Percentiles rank a stretch among this genome's conserved stretches.
phyloP scores from a whole-genome alignment of 2,329 filamentous ascomycete species.

The Zymoseptoria tritici region DNA sequence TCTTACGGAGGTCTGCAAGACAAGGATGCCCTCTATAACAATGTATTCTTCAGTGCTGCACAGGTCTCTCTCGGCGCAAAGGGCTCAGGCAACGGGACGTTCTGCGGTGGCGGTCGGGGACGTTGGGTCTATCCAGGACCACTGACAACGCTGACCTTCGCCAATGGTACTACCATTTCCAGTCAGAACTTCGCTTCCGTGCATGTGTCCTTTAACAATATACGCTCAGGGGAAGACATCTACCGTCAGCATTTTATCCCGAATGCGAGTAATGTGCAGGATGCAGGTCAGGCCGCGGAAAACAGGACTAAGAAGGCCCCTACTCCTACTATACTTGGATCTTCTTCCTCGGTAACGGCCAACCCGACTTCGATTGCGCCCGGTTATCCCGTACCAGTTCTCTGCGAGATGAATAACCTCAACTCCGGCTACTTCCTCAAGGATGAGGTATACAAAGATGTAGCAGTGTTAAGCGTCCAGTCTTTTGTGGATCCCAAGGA shows the following conservation, averaged over 20 bases:
- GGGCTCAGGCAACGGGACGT: slow-evolving; percentile 38
- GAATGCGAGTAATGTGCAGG: slow-evolving; percentile 1
- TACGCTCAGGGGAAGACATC: not conserved
- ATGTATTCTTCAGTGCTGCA: slow-evolving; percentile 36
- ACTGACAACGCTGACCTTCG: slow-evolving; percentile 38
- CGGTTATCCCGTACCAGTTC: not conserved
- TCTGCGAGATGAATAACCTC: slow-evolving; percentile 15
- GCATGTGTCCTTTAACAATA: slow-evolving; percentile 1
- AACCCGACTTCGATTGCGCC: no score
- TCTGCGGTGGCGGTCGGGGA: slow-evolving; percentile 38
- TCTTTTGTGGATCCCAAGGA: slow-evolving; percentile 37
- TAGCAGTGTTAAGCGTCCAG: slow-evolving; percentile 40
- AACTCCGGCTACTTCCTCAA: slow-evolving; percentile 41
- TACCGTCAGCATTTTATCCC: not conserved
- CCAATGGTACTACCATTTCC: slow-evolving; percentile 37
- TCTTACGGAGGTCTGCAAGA: slow-evolving; percentile 30
- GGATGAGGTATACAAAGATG: slow-evolving; percentile 32
- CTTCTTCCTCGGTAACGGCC: slow-evolving; percentile 6
- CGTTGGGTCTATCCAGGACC: slow-evolving; percentile 37
- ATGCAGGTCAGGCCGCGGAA: slow-evolving; percentile 4
- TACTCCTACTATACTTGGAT: slow-evolving; percentile 3
- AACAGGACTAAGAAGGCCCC: slow-evolving; percentile 10
- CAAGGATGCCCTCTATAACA: slow-evolving; percentile 36
- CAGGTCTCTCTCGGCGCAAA: slow-evolving; percentile 34
- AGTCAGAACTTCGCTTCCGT: slow-evolving; percentile 30